Evolutionary conservation across 2,329 filamentous ascomycete species (phyloP).

Genomic region (Geosmithia flava): DNA sequence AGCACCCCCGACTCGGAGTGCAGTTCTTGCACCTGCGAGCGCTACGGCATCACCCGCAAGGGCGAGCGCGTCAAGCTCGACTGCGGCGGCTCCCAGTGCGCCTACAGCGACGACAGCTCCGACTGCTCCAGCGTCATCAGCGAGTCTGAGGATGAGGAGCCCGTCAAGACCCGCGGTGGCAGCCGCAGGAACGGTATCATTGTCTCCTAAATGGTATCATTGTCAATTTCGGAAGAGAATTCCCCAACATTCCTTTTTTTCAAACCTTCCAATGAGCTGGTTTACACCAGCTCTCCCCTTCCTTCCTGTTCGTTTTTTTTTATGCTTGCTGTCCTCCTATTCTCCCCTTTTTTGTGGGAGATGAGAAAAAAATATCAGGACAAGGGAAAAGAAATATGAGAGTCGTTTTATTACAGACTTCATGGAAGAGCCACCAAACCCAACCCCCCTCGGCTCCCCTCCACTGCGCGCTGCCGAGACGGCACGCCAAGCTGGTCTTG

Average conservation of each 20-base stretch:
- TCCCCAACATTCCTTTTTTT: not conserved
- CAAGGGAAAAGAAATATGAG: not conserved
- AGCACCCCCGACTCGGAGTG: conserved; percentile 68
- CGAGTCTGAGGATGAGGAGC: conserved; percentile 45
- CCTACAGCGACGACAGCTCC: conserved; percentile 59
- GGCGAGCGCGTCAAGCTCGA: conserved; percentile 92
- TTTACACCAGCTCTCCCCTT: not conserved
- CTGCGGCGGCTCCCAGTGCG: conserved; percentile 82
- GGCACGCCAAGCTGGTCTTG: conserved; percentile 33
- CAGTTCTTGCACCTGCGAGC: conserved; percentile 81
- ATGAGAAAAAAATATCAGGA: not conserved
- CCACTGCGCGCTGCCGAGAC: conserved; percentile 12
- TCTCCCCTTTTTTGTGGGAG: not conserved
- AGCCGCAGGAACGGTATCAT: conserved; percentile 54
- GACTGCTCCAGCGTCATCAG: conserved; percentile 55
- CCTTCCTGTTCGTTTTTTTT: not conserved
- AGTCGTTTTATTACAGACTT: not conserved
- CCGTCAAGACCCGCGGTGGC: conserved; percentile 26
- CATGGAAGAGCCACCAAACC: not conserved
- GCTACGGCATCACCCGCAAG: conserved; percentile 90
- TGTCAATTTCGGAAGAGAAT: not conserved
- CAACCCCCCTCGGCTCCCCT: conserved; percentile 9
- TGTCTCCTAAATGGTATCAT: conserved; percentile 25
- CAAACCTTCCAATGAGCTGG: not conserved
- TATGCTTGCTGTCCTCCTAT: not conserved